Evolutionary conservation across 2,329 filamentous ascomycete species (phyloP).

Genomic region (Xylariaceae sp.): DNA sequence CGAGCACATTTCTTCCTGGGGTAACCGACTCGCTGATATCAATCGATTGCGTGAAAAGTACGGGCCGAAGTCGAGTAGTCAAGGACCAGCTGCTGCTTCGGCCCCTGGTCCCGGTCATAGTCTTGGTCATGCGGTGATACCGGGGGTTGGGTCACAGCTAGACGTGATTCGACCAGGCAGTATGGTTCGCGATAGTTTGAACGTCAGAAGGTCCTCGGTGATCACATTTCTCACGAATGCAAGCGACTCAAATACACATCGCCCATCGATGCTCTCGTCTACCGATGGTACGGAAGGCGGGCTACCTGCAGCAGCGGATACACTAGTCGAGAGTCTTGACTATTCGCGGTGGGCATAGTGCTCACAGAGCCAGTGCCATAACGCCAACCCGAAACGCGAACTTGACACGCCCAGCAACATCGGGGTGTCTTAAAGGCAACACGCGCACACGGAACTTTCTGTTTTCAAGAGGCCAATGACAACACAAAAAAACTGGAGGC

Average conservation of each 20-base stretch:
- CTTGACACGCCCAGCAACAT: not conserved
- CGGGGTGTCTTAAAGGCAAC: slow-evolving; percentile 16
- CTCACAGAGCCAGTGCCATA: not conserved
- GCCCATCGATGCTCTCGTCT: slow-evolving; percentile 53
- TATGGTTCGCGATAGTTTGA: slow-evolving; percentile 55
- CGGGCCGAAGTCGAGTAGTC: slow-evolving; percentile 37
- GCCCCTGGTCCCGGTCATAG: slow-evolving; percentile 33
- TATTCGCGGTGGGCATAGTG: slow-evolving; percentile 46
- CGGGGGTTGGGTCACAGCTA: slow-evolving; percentile 30
- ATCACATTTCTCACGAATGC: slow-evolving; percentile 58
- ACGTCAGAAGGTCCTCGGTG: slow-evolving; percentile 51
- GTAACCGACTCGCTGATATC: slow-evolving; percentile 79
- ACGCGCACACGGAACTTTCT: slow-evolving; percentile 20
- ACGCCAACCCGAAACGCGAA: not conserved
- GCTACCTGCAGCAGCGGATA: slow-evolving; percentile 32
- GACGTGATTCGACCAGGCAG: slow-evolving; percentile 40
- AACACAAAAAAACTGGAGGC: slow-evolving; percentile 6
- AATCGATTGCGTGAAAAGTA: slow-evolving; percentile 70
- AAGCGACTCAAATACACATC: slow-evolving; percentile 53
- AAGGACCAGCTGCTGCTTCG: slow-evolving; percentile 27
- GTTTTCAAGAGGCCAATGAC: slow-evolving; percentile 9
- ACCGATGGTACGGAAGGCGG: slow-evolving; percentile 51
- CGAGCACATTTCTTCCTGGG: slow-evolving; percentile 86
- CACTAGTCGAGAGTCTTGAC: slow-evolving; percentile 43
- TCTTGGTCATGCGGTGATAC: slow-evolving; percentile 31